Percentiles rank a stretch among this genome's conserved stretches.
These are phyloP conservation scores for Blastocladiella britannica DNA, from an alignment of 192 early-diverging fungal genomes.

Conservation along the genomic window DNA sequence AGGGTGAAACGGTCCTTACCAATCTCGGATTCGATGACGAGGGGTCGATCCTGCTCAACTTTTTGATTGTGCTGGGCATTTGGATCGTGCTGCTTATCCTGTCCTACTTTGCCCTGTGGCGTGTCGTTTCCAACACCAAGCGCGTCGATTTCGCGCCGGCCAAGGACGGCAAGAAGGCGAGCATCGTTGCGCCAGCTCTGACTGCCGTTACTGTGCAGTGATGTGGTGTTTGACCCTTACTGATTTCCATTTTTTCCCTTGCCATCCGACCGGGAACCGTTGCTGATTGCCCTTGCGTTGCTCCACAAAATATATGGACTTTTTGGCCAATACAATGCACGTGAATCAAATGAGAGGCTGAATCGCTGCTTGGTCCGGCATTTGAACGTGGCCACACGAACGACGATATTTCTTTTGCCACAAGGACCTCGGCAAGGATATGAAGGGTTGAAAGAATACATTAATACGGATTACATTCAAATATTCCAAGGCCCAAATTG, in stretches of 20 bases:
- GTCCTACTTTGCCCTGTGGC: conserved; percentile 14
- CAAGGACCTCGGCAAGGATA: too few species aligned
- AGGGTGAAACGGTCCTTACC: background rate
- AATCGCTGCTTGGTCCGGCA: too few species aligned
- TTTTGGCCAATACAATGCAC: too few species aligned
- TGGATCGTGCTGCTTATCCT: conserved; percentile 7
- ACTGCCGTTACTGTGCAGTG: background rate
- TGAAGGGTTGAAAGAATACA: too few species aligned
- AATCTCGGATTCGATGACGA: background rate
- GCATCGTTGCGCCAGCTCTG: background rate
- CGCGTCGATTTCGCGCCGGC: background rate
- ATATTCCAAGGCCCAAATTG: too few species aligned
- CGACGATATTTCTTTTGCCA: too few species aligned
- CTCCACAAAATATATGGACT: too few species aligned
- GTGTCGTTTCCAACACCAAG: conserved; percentile 4
- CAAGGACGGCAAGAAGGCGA: background rate
- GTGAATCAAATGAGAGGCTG: too few species aligned
- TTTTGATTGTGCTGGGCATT: conserved; percentile 10
- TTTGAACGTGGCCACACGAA: too few species aligned
- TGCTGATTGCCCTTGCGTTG: too few species aligned
- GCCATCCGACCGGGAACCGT: too few species aligned
- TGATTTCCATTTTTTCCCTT: background rate
- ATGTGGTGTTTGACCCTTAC: background rate
- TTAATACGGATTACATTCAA: too few species aligned
- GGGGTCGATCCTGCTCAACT: conserved; percentile 13